Evolutionary conservation across 768 basidiomycete genomes (phyloP).

Genomic region (Hygrophoropsis aurantiaca): DNA sequence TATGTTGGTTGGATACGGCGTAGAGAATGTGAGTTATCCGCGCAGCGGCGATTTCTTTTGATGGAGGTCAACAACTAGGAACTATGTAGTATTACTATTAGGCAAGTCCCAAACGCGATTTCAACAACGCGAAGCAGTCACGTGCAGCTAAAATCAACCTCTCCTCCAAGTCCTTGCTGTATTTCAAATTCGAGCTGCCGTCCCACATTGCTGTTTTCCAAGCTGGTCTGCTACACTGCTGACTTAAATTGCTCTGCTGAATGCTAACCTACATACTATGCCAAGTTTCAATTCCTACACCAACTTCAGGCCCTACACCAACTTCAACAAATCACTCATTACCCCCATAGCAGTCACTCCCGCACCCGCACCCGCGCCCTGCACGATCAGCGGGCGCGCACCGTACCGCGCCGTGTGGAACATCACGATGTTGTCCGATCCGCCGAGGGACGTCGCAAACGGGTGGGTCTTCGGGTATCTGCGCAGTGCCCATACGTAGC

Average conservation of each 20-base stretch:
- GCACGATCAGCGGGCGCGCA: constrained; percentile 85
- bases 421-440: constrained; percentile 97
- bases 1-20: neutral
- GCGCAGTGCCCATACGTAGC: constrained; percentile 3
- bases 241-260: no score
- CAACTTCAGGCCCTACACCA: constrained; percentile 24
- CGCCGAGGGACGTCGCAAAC: constrained; percentile 93
- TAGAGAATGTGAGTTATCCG: no score
- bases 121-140: neutral
- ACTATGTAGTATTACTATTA: no score
- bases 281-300: no score
- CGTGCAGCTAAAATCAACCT: no score
- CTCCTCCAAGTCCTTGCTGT: no score
- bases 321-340: constrained; percentile 77
- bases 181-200: no score
- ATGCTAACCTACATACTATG: no score
- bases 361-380: constrained; percentile 97
- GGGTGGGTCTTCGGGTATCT: constrained; percentile 91
- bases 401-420: constrained; percentile 95
- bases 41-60: no score
- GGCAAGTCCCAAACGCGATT: neutral
- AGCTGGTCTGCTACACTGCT: no score
- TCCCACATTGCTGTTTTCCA: no score
- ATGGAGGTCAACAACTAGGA: no score
- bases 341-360: constrained; percentile 99